Base-by-base conservation (phyloP, 768 basidiomycete species). In the Tulasnella sp. region DNA sequence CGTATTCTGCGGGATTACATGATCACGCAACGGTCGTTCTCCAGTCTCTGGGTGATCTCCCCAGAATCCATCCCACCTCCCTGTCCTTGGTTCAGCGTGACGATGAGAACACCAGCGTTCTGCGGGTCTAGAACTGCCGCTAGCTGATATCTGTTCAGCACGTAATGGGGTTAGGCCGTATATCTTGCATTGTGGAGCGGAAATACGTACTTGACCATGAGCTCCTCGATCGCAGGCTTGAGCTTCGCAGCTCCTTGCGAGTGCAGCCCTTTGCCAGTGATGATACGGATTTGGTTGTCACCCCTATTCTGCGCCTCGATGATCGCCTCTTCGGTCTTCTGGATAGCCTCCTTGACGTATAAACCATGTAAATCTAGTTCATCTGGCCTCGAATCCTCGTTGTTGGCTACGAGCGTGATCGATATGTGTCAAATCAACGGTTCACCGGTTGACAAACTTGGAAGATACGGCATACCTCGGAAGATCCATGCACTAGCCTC, bases 401-500 rank as follows among this genome's bases (percentile, higher is more conserved):
- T 92, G 65, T 89, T 91, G 70, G 85, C 87, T 88, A 63, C 38
- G 11, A 29, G 27, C 32, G 4, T 13, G 27, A 21, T 5, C 32
- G 19, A 48, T 21, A 34, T 4, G 49, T 50, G 30, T n/a, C n/a
- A 38, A 17, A 47, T 44, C 21, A 47, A 21, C 13, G 30, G 29
- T 15, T n/a, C 34, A 7, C 7, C 15, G 34, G 34, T 15, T 17
- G 19, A 47, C 2, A 54, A 23, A 19, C 38, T 29, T 52, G 10
- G 26, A 11, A 26, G 29, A n/a, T n/a, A n/a, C 19, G 29, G 70
- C 80, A 51, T 62, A 88, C 88, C 82, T 63, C 74, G 70, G 70
- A 84, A 98, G 63, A 97, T 94, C 87, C 88, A 95, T 51, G 84
- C 80, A 61, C 84, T 82, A 1, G 94, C 95, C 69, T 93, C 73